Base-by-base conservation (phyloP, 2,329 filamentous ascomycete species). In the Thermothelomyces thermophilus region DNA sequence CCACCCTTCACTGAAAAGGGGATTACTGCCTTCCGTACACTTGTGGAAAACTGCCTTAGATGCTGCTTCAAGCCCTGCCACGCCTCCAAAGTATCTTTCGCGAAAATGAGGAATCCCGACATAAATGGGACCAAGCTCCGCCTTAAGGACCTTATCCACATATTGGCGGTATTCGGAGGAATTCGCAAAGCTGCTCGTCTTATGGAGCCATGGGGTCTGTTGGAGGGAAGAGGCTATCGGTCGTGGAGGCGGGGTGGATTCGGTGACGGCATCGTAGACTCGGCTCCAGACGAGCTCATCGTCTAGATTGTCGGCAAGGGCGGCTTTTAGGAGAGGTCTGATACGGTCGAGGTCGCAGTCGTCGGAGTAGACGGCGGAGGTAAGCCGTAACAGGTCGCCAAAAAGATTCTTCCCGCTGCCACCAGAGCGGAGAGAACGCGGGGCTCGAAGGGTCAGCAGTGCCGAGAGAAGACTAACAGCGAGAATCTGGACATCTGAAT, bases 81-180 rank as follows among this genome's bases (percentile, higher is more conserved):
- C n/a, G 26, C 8, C 11, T 8, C 37, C 10, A 40, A 40, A 40
- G 24, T 40, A 40, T 7, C 10, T 40, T 20, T 40, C 17, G 11
- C 30, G 16, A 7, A 41, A 41, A 24, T 41, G 24, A 22, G 2
- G n/a, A 24, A 41, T 22, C n/a, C 11, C 39, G 17, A 41, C 14
- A 41, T 41, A 41, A 9, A 41, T 30, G 17, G 26, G 39, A 24
- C 39, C 39, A 31, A 41, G 39, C 39, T 41, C 39, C 39, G 30
- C 39, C 39, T 41, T 41, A 11, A 41, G 39, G 24, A 41, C 16
- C 11, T 20, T 31, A 41, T 41, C 39, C 2, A 41, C 14, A 19
- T 41, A 41, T 41, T 31, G 17, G 9, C 10, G 10, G 24, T 41
- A 11, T 41, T 41, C 8, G 14, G 39, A 31, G n/a, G 24, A 41